These are phyloP conservation scores for Yamadazyma atlantica DNA, from an alignment of 1,139 yeast species.

Conservation along the genomic window DNA sequence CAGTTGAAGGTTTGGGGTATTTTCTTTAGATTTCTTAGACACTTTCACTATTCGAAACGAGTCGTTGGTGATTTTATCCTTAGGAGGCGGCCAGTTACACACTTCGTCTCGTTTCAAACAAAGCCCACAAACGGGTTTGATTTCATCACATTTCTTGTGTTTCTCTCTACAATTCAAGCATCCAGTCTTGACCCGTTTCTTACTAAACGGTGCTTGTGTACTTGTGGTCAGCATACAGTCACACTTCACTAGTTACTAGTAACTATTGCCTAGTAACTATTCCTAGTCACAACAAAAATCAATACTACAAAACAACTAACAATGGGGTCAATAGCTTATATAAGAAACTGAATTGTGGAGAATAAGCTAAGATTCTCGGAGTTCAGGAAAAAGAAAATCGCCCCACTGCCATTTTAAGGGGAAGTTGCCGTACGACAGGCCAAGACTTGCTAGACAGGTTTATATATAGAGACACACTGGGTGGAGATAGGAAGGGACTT, in stretches of 20 bases:
- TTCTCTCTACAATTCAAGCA: conserved; percentile 43
- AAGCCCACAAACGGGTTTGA: conserved; percentile 37
- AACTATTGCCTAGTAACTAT: no score
- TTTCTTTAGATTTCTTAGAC: no score
- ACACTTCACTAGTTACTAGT: no score
- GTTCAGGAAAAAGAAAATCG: conserved; percentile 1
- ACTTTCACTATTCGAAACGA: conserved; percentile 14
- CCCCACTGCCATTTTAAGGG: not conserved
- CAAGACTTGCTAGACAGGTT: no score
- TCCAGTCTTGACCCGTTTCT: conserved; percentile 41
- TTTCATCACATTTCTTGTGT: conserved; percentile 47
- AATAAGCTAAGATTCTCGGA: conserved; percentile 3
- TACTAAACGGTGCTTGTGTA: not conserved
- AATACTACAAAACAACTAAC: not conserved
- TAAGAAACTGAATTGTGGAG: conserved; percentile 3
- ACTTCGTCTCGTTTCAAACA: conserved; percentile 28
- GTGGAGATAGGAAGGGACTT: no score
- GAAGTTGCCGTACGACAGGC: not conserved
- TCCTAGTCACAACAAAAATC: no score
- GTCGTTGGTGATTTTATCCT: conserved; percentile 10
- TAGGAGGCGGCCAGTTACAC: conserved; percentile 37
- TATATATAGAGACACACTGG: no score
- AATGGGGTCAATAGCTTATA: conserved; percentile 1
- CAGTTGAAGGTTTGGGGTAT: no score
- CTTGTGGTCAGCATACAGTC: not conserved